Evolutionary conservation across 768 basidiomycete species (phyloP), one percentile per base, ranked within the genome.

Genomic region (Suillus placidus): DNA sequence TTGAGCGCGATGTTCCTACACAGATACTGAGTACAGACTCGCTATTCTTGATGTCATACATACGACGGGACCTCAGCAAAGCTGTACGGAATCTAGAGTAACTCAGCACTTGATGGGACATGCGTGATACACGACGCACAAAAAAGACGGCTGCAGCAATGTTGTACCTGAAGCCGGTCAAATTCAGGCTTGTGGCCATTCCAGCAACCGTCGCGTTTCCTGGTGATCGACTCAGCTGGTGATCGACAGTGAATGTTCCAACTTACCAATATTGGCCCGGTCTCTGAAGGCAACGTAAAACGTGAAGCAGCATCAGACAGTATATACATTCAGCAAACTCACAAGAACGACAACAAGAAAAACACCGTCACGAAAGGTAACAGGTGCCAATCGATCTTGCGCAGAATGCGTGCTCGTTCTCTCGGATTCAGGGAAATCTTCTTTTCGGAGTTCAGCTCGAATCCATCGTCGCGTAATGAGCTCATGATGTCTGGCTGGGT

Each of bases 341-440:
- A 83, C 80, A 84, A 70, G 69, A 83, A 84, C 6, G 81, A 82
- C 54, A 83, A 74, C 42, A 84, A 73, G 64, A 80, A 83, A 16
- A 84, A 70, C 37, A 81, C 61, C 3, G 81, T 81, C 43, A 83
- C 76, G 45, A 83, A 75, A 13, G 83, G 82, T 58, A 84, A 67
- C 23, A 84, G 67, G 66, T 82, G 81, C 65, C 72, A 71, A 68
- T 84, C 83, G 38, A 84, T 66, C 68, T 83, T 84, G 32, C 81
- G 74, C 49, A 84, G 66, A 18, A 77, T 60, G 63, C 68, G 75
- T 3, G 71, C 63, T 37, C 72, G 75, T 60, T 77, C 72, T 40
- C 47, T n/a, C 40, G 67, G 64, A 42, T 23, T 45, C 32, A 71
- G 30, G 37, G 18, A 23, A 30, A 42, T 34, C 12, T 61, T 26